A percentile compares a stretch with the other conserved stretches of the same genome.
Evolutionary conservation across 2,329 filamentous ascomycete genomes (phyloP).

Genomic region (Beauveria asiatica): DNA sequence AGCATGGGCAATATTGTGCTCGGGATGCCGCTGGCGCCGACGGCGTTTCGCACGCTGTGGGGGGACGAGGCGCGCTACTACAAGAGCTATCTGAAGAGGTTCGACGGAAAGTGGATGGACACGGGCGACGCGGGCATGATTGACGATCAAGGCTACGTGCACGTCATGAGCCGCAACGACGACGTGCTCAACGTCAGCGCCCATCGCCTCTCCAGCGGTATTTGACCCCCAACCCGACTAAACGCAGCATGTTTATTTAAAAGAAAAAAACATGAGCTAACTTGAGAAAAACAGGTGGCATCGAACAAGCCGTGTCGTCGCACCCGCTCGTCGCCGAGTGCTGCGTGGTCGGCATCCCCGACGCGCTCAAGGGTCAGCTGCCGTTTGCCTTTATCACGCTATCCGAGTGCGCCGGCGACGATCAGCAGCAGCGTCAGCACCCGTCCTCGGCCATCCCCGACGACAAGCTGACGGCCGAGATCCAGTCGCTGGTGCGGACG

Average conservation of each 20-base stretch:
- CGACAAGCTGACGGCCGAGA: constrained; percentile 42
- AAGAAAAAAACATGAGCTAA: background rate
- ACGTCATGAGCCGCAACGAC: constrained; percentile 60
- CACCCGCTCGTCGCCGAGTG: constrained; percentile 75
- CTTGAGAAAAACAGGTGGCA: constrained; percentile 48
- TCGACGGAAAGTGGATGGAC: constrained; percentile 75
- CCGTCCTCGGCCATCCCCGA: constrained; percentile 43
- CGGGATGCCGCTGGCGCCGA: constrained; percentile 72
- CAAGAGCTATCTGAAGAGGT: constrained; percentile 74
- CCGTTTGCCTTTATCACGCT: constrained; percentile 79
- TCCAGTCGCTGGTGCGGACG: constrained; percentile 63
- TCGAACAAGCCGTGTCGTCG: constrained; percentile 83
- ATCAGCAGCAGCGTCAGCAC: constrained; percentile 29
- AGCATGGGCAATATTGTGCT: constrained; percentile 91
- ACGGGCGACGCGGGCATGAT: constrained; percentile 87
- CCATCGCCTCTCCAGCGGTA: constrained; percentile 79
- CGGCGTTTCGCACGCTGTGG: constrained; percentile 80
- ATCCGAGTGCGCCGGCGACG: constrained; percentile 22
- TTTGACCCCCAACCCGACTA: background rate
- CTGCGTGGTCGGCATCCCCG: constrained; percentile 79
- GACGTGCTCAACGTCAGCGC: constrained; percentile 96
- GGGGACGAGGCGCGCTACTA: constrained; percentile 80
- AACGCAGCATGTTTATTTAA: background rate
- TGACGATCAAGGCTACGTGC: constrained; percentile 61
- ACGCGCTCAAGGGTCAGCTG: constrained; percentile 78